Evolutionary conservation across 2,329 filamentous ascomycete species (phyloP), one percentile per base, ranked within the genome.

Genomic region (Pseudocercospora crystallina): DNA sequence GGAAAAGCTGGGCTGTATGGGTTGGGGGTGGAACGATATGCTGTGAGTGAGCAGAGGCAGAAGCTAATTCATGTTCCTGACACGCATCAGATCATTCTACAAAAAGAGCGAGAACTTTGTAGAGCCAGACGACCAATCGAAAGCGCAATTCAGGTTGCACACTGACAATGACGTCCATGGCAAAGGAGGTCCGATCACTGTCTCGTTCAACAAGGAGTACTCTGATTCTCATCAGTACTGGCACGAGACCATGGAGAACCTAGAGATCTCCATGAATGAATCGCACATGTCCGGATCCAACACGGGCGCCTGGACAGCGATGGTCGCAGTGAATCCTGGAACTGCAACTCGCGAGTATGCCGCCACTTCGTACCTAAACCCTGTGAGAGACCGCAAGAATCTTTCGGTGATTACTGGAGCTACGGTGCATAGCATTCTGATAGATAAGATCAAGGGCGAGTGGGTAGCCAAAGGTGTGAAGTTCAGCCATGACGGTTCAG

Each of bases 11-110:
- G 65, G 64, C 8, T 64, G 61, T 34, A 29, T 36, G 0, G 60
- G 60, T 8, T 82, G 78, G 69, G 70, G 68, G 46, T 71, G 67
- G 65, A 59, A 63, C 2, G 61, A 36, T 47, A 12, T 47, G 10
- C 38, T 71, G 37, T 62, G 63, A 43, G 40, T 43, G 29, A 43
- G 20, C 7, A 26, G 20, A 26, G 20, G 20, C 20, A 26, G 20
- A 26, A 26, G 7, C 20, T 26, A 3, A 3, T 33, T 31, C 11
- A n/a, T 31, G 14, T 8, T 17, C 32, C 32, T 29, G 20, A 30
- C 8, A 29, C 17, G 12, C 10, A 36, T 13, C 15, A 36, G 33
- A 30, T 46, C 60, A 1, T 64, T 61, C 5, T 56, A 46, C 34
- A 32, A 30, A 9, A 53, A 54, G 39, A 56, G 46, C 38, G 51